phyloP scores from a whole-genome alignment of 306 rosid genomes.

The Malus sylvestris region DNA sequence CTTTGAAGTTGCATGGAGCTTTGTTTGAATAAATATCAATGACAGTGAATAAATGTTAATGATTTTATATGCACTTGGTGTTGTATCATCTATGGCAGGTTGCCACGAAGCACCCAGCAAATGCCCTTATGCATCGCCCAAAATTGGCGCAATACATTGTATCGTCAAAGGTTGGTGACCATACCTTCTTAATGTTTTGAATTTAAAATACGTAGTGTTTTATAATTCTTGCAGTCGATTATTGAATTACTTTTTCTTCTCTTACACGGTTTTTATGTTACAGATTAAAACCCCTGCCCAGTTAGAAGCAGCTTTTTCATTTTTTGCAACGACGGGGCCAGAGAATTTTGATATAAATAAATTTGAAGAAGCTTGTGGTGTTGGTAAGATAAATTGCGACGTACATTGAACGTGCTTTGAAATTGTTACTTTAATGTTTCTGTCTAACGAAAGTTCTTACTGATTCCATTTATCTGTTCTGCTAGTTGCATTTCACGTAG shows the following conservation, averaged over 20 bases:
- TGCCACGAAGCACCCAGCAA: conserved; percentile 79
- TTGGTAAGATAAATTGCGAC: conserved; percentile 46
- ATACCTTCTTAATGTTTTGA: neutral
- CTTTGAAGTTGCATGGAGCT: neutral
- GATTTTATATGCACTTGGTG: conserved; percentile 1
- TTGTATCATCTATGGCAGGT: conserved; percentile 45
- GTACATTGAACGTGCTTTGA: neutral
- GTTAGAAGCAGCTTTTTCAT: conserved; percentile 76
- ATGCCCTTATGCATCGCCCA: conserved; percentile 81
- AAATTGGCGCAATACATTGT: conserved; percentile 51
- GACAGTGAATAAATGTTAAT: neutral
- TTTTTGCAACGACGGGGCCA: conserved; percentile 36
- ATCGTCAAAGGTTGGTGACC: conserved; percentile 51
- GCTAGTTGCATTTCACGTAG: conserved; percentile 4
- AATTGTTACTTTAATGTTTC: neutral
- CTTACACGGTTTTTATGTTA: conserved; percentile 16
- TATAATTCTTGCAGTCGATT: neutral
- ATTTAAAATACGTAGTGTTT: neutral
- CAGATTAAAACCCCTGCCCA: conserved; percentile 84
- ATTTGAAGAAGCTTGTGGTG: conserved; percentile 89
- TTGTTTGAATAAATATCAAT: neutral
- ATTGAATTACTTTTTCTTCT: neutral
- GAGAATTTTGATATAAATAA: conserved; percentile 48
- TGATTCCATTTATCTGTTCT: neutral
- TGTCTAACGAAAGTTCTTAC: neutral